Conservation (phyloP, 805 yeast species). For the Cyberlindnera euphorbiiphila region DNA sequence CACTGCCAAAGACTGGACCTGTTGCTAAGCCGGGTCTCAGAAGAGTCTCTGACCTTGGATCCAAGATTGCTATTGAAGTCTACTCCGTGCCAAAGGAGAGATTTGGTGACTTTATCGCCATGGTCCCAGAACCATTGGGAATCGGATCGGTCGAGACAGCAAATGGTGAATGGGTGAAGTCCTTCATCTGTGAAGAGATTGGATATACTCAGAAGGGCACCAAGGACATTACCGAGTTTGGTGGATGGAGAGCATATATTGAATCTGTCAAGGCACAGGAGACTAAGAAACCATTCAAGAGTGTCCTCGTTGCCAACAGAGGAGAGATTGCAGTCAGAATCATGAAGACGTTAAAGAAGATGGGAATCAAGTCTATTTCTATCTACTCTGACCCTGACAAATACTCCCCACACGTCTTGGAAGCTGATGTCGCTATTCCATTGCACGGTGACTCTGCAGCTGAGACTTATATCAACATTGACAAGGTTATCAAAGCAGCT, state of each 20-base stretch:
- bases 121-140: constrained; percentile 94
- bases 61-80: constrained; percentile 69
- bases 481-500: constrained; percentile 83
- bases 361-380: constrained; percentile 77
- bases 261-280: constrained; percentile 30
- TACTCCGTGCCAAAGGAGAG: constrained; percentile 75
- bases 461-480: constrained; percentile 83
- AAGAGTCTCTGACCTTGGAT: constrained; percentile 48
- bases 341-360: constrained; percentile 77
- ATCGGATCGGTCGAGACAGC: constrained; percentile 88
- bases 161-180: constrained; percentile 81
- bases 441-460: constrained; percentile 82
- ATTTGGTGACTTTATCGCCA: constrained; percentile 78
- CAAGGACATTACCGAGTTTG: constrained; percentile 75
- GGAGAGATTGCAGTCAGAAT: constrained; percentile 98
- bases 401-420: constrained; percentile 79
- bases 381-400: constrained; percentile 89
- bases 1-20: constrained; percentile 79
- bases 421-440: constrained; percentile 80
- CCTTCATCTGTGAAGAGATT: constrained; percentile 89
- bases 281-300: constrained; percentile 58
- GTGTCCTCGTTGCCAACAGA: constrained; percentile 93
- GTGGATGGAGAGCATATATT: constrained; percentile 81
- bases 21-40: constrained; percentile 86
- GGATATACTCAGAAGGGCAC: constrained; percentile 76